Base-by-base conservation (phyloP, 1,284 basidiomycete genomes). In the Lentinula novae-zelandiae region DNA sequence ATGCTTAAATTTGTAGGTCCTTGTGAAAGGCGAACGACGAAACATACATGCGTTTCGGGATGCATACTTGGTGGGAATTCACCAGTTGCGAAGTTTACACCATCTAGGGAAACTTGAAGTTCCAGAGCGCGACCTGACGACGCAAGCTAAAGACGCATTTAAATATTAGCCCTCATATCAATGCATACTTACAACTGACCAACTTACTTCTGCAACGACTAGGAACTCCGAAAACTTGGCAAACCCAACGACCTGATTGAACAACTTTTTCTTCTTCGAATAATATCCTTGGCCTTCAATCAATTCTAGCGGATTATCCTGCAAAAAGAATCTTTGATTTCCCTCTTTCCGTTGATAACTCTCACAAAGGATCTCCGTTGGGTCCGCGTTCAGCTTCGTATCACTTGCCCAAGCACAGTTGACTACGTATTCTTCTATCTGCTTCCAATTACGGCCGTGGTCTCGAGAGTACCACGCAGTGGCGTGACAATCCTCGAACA, bases 161-260 rank as follows among this genome's bases (percentile, higher is more conserved):
- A 54, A 48, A 3, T 12, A 12, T 53, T 64, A 13, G 60, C 22
- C 12, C 6, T 36, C 48, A 34, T n/a, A 7, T 6, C 13, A 42
- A 27, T 27, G 27, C 27, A 27, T 27, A 42, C 58, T 1, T 5
- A 3, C 13, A 33, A 49, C 39, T 39, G 10, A 61, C 9, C 31
- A 22, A 70, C 83, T 57, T 53, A 97, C 92, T 82, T 96, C 88
- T 13, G 96, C 96, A 22, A 98, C 95, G 46, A 98, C 86, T 69
- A 98, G 80, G 72, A 90, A 99, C 77, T 98, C 93, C 3, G 93
- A 93, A 75, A 99, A 99, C 71, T 95, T 96, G 0, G 97, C 90
- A 76, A 96, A 98, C 2, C 96, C 96, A 65, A 96, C 92, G 58
- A 98, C 87, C 48, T 87, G 80, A 54, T 93, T 84, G 70, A 99